These are phyloP conservation scores for Mycena latifolia DNA, from an alignment of 768 basidiomycete genomes.

Conservation along the genomic window DNA sequence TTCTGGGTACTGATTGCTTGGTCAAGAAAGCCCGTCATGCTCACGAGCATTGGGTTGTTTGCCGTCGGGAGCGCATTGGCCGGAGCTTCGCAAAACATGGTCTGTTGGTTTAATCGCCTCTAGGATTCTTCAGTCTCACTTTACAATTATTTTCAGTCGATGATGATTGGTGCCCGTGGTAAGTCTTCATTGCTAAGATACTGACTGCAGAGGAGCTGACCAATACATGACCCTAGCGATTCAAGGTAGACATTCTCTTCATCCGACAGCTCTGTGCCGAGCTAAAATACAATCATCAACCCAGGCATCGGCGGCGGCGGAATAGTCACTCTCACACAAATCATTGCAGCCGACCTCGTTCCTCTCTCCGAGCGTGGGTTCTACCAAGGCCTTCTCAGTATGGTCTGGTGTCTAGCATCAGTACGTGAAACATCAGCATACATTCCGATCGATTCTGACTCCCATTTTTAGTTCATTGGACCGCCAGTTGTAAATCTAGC, in stretches of 20 bases:
- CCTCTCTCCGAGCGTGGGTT: constrained; percentile 54
- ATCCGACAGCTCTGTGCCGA: too few species aligned
- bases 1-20: too few species aligned
- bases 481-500: constrained; percentile 22
- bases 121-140: not conserved
- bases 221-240: constrained; percentile 8
- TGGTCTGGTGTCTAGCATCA: constrained; percentile 47
- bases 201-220: not conserved
- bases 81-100: constrained; percentile 55
- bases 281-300: not conserved
- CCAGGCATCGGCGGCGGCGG: constrained; percentile 51
- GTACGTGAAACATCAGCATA: constrained; percentile 16
- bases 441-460: not conserved
- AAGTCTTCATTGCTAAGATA: not conserved
- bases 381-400: constrained; percentile 45
- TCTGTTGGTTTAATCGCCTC: not conserved
- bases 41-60: constrained; percentile 46
- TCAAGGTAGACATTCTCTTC: constrained; percentile 13
- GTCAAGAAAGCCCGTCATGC: constrained; percentile 41
- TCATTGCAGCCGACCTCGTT: constrained; percentile 56
- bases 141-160: constrained; percentile 27
- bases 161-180: constrained; percentile 54
- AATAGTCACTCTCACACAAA: constrained; percentile 49
- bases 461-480: constrained; percentile 1
- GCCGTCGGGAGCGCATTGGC: constrained; percentile 55